Base-by-base conservation (phyloP, 2,329 filamentous ascomycete species). In the Magnaporthiopsis rhizophila region DNA sequence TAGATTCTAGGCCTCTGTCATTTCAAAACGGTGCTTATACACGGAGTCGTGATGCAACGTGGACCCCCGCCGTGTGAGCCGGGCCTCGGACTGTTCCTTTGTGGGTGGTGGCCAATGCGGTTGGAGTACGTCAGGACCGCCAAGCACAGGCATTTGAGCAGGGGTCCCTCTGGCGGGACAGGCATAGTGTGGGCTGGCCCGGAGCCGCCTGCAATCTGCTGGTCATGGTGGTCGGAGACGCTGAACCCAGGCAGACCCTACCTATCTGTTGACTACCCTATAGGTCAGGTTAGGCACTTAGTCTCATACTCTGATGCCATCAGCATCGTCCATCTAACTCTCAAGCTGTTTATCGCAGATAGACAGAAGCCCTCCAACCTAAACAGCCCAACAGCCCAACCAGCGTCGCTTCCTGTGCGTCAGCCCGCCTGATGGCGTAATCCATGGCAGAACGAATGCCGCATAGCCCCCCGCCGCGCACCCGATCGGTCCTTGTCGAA, bases 391-490 rank as follows among this genome's bases (percentile, higher is more conserved):
- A 9, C 34, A 36, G 34, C 34, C 34, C 34, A 38, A 15, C 34
- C 61, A 45, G 18, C 34, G 59, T 38, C 59, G 59, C 34, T 34
- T 34, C 59, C 30, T 60, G 12, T 53, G 68, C 66, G 67, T 67
- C 69, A 64, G 67, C 76, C 75, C 78, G 81, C 79, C 82, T 79
- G 76, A 86, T 86, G 84, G 84, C 84, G 84, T 86, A 86, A 84
- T 84, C 81, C 82, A 86, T 86, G 84, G 84, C 84, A 85, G 83
- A 86, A 82, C 83, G 80, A 85, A 86, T 76, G 76, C 77, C 53
- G 56, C 56, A 30, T 58, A 63, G 34, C 36, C 61, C 45, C 45
- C 45, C 53, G 71, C 73, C 74, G 78, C 79, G 79, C 76, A 77
- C 78, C 74, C 76, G 78, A 80, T 79, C 79, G 79, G 78, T 63